These are phyloP conservation scores for Aureobasidium sp. DNA, from an alignment of 2,329 filamentous ascomycete species.

Conservation along the genomic window DNA sequence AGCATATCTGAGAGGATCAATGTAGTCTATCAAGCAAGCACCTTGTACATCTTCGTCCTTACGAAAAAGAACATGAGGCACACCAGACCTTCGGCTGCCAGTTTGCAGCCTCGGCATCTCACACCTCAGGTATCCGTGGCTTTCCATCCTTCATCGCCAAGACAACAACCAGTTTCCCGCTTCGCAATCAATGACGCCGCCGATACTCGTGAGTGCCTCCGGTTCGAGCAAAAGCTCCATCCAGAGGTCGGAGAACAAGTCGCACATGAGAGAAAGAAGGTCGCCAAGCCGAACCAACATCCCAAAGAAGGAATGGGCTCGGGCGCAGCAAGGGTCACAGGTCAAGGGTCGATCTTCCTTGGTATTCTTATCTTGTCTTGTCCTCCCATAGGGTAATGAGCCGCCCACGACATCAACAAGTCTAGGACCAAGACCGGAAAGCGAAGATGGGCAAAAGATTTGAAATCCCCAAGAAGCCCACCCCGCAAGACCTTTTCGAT, in stretches of 20 bases:
- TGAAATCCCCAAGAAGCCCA: background rate
- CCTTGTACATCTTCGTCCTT: no score
- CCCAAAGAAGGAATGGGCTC: background rate
- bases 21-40: no score
- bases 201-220: background rate
- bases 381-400: background rate
- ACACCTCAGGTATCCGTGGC: no score
- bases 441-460: background rate
- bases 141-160: background rate
- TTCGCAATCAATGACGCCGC: background rate
- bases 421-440: background rate
- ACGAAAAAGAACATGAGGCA: no score
- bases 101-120: no score
- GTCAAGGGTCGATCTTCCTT: background rate
- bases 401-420: background rate
- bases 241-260: background rate
- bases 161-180: background rate
- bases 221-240: background rate
- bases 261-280: background rate
- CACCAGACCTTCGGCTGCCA: no score
- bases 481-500: background rate
- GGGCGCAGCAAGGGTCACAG: slow-evolving; percentile 7
- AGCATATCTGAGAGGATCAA: no score
- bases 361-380: background rate
- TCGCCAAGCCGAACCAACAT: background rate